phyloP scores from a whole-genome alignment of 148 eudicot genomes.

The Fagopyrum homotropicum region DNA sequence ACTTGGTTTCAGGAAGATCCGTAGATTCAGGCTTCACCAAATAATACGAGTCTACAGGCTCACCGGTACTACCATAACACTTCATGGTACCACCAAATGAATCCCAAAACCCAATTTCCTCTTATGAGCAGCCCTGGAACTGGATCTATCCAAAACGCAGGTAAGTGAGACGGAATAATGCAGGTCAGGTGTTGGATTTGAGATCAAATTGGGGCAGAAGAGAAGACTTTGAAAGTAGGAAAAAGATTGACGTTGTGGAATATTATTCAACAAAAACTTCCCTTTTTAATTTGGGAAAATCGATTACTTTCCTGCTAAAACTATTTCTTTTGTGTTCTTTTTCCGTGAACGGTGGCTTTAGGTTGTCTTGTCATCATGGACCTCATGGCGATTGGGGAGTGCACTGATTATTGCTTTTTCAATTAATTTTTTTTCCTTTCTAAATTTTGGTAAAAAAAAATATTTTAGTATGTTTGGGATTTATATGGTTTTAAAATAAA shows the following conservation, averaged over 20 bases:
- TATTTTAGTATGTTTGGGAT: too few species aligned
- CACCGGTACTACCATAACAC: conserved; percentile 74
- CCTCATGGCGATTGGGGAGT: not conserved
- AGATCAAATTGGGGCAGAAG: not conserved
- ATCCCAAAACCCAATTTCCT: conserved; percentile 7
- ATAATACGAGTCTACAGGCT: conserved; percentile 76
- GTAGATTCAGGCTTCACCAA: conserved; percentile 73
- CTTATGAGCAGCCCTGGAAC: conserved; percentile 13
- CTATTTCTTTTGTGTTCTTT: not conserved
- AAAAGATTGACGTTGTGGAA: conserved; percentile 1
- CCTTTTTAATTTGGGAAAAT: not conserved
- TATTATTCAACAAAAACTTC: conserved; percentile 5
- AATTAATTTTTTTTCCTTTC: not conserved
- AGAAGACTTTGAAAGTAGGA: not conserved
- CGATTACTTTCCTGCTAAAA: not conserved
- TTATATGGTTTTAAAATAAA: too few species aligned
- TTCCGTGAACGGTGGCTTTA: conserved; percentile 8
- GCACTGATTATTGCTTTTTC: not conserved
- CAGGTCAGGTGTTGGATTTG: not conserved
- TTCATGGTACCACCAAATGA: conserved; percentile 16
- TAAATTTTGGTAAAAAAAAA: not conserved
- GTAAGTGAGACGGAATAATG: not conserved
- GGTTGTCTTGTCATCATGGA: not conserved
- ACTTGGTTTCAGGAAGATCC: conserved; percentile 86
- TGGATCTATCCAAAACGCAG: conserved; percentile 16